Evolutionary conservation across 116 monocot species (phyloP).

Genomic region (Phalaenopsis hybrid): DNA sequence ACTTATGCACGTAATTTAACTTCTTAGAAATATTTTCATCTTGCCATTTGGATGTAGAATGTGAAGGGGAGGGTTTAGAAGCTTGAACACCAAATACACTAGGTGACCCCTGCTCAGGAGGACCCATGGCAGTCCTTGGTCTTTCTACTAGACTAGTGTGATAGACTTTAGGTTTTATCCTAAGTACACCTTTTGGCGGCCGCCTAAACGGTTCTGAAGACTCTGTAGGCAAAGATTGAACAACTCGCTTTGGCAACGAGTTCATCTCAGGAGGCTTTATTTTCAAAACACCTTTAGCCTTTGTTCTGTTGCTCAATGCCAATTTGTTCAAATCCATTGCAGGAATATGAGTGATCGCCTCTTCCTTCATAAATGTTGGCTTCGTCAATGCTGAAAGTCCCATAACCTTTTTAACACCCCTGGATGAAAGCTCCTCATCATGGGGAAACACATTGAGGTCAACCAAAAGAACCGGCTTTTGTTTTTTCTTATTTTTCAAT

Average conservation of each 20-base stretch:
- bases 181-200: slow-evolving; percentile 75
- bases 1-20: slow-evolving; percentile 7
- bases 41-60: slow-evolving; percentile 17
- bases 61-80: slow-evolving; percentile 26
- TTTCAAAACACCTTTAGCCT: slow-evolving; percentile 65
- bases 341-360: slow-evolving; percentile 4
- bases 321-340: slow-evolving; percentile 11
- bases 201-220: slow-evolving; percentile 19
- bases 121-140: background rate
- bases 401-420: slow-evolving; percentile 18
- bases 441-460: slow-evolving; percentile 71
- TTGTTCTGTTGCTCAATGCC: slow-evolving; percentile 21
- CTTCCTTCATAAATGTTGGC: slow-evolving; percentile 22
- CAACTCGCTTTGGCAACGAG: slow-evolving; percentile 17
- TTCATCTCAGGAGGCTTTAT: slow-evolving; percentile 35
- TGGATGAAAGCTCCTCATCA: slow-evolving; percentile 39
- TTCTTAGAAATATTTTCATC: slow-evolving; percentile 15
- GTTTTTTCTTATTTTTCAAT: slow-evolving; percentile 35
- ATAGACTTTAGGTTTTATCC: slow-evolving; percentile 51
- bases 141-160: slow-evolving; percentile 11
- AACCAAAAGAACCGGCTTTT: slow-evolving; percentile 52
- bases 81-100: slow-evolving; percentile 14
- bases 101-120: slow-evolving; percentile 9
- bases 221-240: slow-evolving; percentile 20
- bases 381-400: slow-evolving; percentile 32